Evolutionary conservation across 1,284 basidiomycete species (phyloP).

Genomic region (Puccinia sorghi): DNA sequence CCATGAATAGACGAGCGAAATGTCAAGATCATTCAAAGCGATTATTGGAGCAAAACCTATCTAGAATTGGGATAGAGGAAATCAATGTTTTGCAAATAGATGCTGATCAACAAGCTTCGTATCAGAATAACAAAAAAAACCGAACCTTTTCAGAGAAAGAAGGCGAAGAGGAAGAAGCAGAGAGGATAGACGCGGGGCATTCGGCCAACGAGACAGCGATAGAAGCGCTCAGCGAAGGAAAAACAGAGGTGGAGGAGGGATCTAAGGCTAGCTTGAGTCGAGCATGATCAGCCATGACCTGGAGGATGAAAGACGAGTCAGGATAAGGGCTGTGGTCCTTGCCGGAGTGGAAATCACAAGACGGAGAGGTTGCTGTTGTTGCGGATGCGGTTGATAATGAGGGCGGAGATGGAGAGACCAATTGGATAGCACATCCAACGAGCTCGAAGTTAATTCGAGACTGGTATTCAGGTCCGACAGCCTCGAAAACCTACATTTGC

Average conservation of each 20-base stretch:
- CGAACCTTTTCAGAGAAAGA: neutral
- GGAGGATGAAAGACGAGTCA: neutral
- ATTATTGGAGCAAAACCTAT: conserved; percentile 9
- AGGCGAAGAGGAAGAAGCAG: neutral
- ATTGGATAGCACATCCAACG: conserved; percentile 51
- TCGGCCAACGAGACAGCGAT: conserved; percentile 27
- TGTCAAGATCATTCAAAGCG: neutral
- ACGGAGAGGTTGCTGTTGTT: conserved; percentile 64
- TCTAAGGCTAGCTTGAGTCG: conserved; percentile 2
- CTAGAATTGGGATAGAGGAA: conserved; percentile 1
- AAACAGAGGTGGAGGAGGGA: conserved; percentile 19
- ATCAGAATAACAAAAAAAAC: neutral
- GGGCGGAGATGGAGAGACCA: conserved; percentile 51
- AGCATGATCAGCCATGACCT: neutral
- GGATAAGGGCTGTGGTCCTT: conserved; percentile 64
- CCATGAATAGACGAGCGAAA: conserved; percentile 13
- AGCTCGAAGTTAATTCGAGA: conserved; percentile 65
- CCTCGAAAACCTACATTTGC: conserved; percentile 73
- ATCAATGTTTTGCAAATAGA: neutral
- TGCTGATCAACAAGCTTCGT: neutral
- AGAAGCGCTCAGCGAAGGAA: conserved; percentile 11
- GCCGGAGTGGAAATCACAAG: conserved; percentile 64
- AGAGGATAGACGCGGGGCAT: neutral
- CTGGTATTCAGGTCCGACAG: conserved; percentile 85
- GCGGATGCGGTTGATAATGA: conserved; percentile 65